Evolutionary conservation across 169 alveolate species (phyloP).

Genomic region (Plasmodium cynomolgi): DNA sequence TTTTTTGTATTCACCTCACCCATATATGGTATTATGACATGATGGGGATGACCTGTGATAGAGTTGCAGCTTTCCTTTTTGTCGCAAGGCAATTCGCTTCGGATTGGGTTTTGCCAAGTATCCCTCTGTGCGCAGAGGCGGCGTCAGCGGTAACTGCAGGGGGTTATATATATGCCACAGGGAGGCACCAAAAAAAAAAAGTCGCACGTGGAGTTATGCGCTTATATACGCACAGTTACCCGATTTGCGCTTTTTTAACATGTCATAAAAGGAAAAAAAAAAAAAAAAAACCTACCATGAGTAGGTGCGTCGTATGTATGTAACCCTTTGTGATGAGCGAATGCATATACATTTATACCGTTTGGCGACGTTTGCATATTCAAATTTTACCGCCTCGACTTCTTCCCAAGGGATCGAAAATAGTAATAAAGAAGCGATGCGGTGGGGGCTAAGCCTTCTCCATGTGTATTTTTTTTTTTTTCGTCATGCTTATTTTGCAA

Average conservation of each 20-base stretch:
- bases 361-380: not conserved
- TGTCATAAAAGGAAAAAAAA: not conserved
- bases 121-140: not conserved
- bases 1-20: not conserved
- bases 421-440: not conserved
- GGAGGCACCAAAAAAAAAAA: not conserved
- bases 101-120: not conserved
- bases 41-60: not conserved
- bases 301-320: not conserved
- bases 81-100: not conserved
- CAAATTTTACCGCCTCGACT: not conserved
- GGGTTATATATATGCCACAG: slow-evolving; percentile 27
- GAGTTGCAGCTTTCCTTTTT: not conserved
- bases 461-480: not conserved
- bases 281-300: not conserved
- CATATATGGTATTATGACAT: not conserved
- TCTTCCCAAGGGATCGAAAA: not conserved
- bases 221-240: not conserved
- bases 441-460: not conserved
- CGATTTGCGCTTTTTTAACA: not conserved
- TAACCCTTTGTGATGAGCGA: not conserved
- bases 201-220: not conserved
- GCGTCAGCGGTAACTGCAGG: slow-evolving; percentile 45
- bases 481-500: not conserved
- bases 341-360: not conserved